Evolutionary conservation across 1,284 basidiomycete species (phyloP), one percentile per base, ranked within the genome.

Genomic region (Takashimella koratensis): DNA sequence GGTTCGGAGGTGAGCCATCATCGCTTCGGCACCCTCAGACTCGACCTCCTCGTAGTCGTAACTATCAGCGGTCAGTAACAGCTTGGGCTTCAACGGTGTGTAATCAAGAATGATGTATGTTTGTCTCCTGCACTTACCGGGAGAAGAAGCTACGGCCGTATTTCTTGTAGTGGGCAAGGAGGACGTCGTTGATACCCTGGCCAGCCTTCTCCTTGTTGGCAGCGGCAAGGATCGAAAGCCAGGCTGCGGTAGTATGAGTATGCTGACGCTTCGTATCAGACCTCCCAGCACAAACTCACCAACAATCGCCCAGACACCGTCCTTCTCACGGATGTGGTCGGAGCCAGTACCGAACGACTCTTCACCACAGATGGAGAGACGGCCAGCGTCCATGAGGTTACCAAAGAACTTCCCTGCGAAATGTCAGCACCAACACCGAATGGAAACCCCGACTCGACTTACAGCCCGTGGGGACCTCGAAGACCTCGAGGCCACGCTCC

Each of bases 281-380:
- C 36, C 43, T 36, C 30, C 20, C 39, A 45, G 24, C 3, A 36
- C 16, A 36, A 26, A 74, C 76, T 70, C 65, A 90, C 90, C 90
- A 47, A 98, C 82, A 57, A 98, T 82, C 55, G 96, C 95, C 95
- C 95, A 98, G 43, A 98, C 80, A 65, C 95, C 95, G 70, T 98
- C 95, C 83, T 98, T 98, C 81, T 98, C 95, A 61, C 95, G 89
- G 66, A 98, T 96, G 78, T 98, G 95, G 78, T 98, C 95, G 16
- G 95, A 98, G 19, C 95, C 95, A n/a, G 95, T 98, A 57, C 95
- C 95, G 76, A 98, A 98, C 10, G 90, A 94, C 79, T 98, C 95
- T 75, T 98, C 95, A 63, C 95, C 95, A 69, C 95, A 98, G 73
- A 98, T 98, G 48, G 93, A 97, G 41, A 98, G 83, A 43, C 90